Conservation (phyloP, 768 basidiomycete species). For the Mycena galopus region DNA sequence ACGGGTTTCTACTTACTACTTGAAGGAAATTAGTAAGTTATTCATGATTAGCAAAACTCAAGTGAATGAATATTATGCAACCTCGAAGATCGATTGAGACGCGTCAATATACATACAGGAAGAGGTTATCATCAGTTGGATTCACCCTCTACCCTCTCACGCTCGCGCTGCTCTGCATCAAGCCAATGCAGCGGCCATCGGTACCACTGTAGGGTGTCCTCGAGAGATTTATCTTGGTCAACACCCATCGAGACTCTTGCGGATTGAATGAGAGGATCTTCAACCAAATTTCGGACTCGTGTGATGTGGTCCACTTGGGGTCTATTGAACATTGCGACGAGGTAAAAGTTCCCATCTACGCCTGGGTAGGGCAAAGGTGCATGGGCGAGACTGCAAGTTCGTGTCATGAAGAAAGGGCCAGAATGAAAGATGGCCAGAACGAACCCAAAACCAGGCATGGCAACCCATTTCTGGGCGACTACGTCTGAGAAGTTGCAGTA, state of each 20-base stretch:
- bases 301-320: neutral
- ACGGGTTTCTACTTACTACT: too few relatives aligned
- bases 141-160: too few relatives aligned
- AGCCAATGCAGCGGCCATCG: neutral
- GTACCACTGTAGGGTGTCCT: neutral
- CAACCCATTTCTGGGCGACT: neutral
- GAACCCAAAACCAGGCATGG: neutral
- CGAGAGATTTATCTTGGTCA: neutral
- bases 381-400: neutral
- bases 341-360: neutral
- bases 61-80: too few relatives aligned
- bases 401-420: neutral
- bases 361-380: neutral
- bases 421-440: neutral
- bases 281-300: neutral
- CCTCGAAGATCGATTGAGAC: too few relatives aligned
- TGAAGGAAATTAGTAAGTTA: too few relatives aligned
- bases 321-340: neutral
- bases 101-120: too few relatives aligned
- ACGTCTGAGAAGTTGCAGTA: neutral
- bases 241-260: neutral
- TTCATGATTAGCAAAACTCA: too few relatives aligned
- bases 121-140: too few relatives aligned
- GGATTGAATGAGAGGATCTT: neutral
- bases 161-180: neutral